phyloP scores from a whole-genome alignment of 345 rosid genomes.

The Crucihimalaya himalaica region DNA sequence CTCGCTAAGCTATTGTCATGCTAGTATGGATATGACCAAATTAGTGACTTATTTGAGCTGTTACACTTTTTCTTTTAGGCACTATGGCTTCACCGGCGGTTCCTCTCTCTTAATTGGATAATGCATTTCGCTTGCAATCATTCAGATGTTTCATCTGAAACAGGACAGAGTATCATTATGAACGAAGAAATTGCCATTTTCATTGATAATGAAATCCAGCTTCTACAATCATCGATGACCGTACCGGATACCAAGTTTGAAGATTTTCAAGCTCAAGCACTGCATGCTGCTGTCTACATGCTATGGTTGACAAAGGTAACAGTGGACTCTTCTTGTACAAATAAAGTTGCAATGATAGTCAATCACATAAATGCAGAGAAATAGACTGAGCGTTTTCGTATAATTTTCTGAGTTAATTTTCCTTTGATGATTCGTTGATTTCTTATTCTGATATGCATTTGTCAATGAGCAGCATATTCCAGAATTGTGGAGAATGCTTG shows the following conservation, averaged over 20 bases:
- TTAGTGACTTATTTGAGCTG: constrained; percentile 5
- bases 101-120: constrained; percentile 63
- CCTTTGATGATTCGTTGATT: background rate
- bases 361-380: background rate
- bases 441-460: constrained; percentile 13
- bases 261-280: constrained; percentile 69
- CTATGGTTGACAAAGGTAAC: constrained; percentile 77
- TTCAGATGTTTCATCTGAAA: constrained; percentile 19
- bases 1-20: background rate
- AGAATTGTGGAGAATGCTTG: constrained; percentile 41
- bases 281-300: constrained; percentile 57
- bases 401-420: too few species aligned
- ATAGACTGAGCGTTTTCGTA: background rate
- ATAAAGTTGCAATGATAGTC: background rate
- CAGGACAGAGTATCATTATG: constrained; percentile 6
- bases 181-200: constrained; percentile 42
- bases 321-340: background rate
- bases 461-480: constrained; percentile 55
- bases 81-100: constrained; percentile 84
- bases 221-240: constrained; percentile 52
- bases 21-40: background rate
- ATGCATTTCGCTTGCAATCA: constrained; percentile 41
- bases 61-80: constrained; percentile 50
- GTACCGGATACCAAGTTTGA: constrained; percentile 59
- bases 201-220: constrained; percentile 59